Conservation (phyloP, 352 stramenopile species). For the Globisporangium alternatum region DNA sequence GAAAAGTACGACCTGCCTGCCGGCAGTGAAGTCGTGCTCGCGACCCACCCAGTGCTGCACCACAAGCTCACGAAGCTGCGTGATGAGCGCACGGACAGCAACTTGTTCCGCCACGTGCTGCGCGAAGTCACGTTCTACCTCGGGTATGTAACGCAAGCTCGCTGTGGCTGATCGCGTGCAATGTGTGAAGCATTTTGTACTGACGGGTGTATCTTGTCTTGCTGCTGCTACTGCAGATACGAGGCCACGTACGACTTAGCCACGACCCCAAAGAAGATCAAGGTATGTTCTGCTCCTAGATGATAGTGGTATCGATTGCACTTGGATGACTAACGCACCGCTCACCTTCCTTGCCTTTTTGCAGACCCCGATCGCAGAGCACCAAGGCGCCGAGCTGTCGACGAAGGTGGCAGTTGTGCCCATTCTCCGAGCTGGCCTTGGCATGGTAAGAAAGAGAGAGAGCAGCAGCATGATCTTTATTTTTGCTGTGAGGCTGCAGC, state of each 20-base stretch:
- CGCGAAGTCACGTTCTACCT: slow-evolving; percentile 98
- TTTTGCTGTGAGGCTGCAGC: neutral
- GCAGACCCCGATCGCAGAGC: slow-evolving; percentile 70
- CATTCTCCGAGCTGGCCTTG: slow-evolving; percentile 92
- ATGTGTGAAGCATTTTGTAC: neutral
- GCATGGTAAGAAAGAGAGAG: slow-evolving; percentile 49
- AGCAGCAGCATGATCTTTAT: neutral
- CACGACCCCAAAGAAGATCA: slow-evolving; percentile 70
- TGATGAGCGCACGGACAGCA: slow-evolving; percentile 90
- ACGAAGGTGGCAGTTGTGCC: slow-evolving; percentile 94
- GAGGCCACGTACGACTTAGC: slow-evolving; percentile 74
- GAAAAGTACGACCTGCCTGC: slow-evolving; percentile 56
- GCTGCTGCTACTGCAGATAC: slow-evolving; percentile 40
- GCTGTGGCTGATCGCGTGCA: neutral
- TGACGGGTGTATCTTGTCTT: neutral
- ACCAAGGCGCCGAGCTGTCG: slow-evolving; percentile 85
- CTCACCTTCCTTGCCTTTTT: neutral
- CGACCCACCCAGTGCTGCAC: slow-evolving; percentile 88
- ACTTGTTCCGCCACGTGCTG: slow-evolving; percentile 94
- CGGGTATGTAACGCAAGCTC: slow-evolving; percentile 68
- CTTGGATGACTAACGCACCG: too few relatives aligned
- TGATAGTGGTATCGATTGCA: neutral
- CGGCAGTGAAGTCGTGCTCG: slow-evolving; percentile 79
- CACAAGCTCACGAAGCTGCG: slow-evolving; percentile 97
- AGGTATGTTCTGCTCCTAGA: slow-evolving; percentile 24